Percentiles rank a stretch among this genome's conserved stretches.
Conservation (phyloP, 306 rosid genomes). For the Vigna trinervia region DNA sequence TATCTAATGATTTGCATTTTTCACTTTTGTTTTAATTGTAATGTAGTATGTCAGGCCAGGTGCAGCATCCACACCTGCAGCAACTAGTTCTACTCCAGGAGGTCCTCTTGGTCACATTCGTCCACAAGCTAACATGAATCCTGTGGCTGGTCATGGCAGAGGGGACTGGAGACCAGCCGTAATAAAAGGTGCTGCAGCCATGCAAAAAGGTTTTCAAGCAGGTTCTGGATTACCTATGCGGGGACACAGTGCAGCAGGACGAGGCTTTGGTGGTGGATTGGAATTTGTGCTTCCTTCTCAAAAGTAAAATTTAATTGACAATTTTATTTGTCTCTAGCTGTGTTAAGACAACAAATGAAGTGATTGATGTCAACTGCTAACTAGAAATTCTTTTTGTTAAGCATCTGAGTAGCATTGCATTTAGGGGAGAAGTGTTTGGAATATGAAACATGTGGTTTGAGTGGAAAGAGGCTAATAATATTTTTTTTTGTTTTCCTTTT, state of each 20-base stretch:
- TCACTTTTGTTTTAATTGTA: constrained; percentile 29
- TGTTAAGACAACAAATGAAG: constrained; percentile 15
- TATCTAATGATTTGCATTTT: constrained; percentile 35
- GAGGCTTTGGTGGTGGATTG: constrained; percentile 88
- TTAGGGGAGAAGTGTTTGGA: constrained; percentile 15
- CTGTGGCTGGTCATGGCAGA: constrained; percentile 82
- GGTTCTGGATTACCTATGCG: constrained; percentile 77
- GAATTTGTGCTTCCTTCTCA: constrained; percentile 97
- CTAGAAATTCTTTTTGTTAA: background rate
- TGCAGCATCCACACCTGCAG: constrained; percentile 78
- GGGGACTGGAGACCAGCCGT: constrained; percentile 98
- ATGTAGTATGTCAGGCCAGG: constrained; percentile 84
- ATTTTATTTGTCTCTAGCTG: constrained; percentile 23
- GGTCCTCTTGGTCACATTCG: constrained; percentile 85
- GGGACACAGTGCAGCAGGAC: constrained; percentile 78
- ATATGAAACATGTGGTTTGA: constrained; percentile 15
- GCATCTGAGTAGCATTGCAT: constrained; percentile 7
- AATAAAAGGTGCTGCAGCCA: constrained; percentile 58
- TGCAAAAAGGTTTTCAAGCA: constrained; percentile 81
- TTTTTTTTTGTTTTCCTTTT: constrained; percentile 9
- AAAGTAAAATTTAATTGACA: constrained; percentile 62
- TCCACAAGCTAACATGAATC: constrained; percentile 62
- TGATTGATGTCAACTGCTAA: constrained; percentile 9
- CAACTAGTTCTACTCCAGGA: constrained; percentile 66
- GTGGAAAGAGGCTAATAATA: constrained; percentile 6